Evolutionary conservation across 805 yeast genomes (phyloP).

Genomic region (Ascoidea asiatica): DNA sequence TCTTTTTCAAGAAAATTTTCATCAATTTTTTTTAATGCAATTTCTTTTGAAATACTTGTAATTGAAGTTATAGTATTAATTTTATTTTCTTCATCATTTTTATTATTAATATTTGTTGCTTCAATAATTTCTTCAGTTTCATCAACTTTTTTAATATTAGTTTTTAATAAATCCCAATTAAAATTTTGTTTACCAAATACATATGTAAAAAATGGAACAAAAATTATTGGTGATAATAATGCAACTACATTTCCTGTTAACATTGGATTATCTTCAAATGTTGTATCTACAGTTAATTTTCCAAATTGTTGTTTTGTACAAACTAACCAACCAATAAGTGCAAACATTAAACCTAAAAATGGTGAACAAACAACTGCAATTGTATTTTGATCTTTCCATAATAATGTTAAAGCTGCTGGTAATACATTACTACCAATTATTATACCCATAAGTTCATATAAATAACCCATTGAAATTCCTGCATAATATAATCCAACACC

Average conservation of each 20-base stretch:
- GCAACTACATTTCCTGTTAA: constrained; percentile 81
- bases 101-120: constrained; percentile 22
- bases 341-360: constrained; percentile 58
- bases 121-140: constrained; percentile 51
- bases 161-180: constrained; percentile 53
- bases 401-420: constrained; percentile 55
- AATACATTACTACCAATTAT: constrained; percentile 79
- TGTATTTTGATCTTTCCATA: constrained; percentile 50
- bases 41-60: constrained; percentile 18
- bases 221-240: constrained; percentile 52
- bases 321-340: constrained; percentile 58
- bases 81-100: constrained; percentile 10
- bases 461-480: constrained; percentile 73
- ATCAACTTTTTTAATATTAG: constrained; percentile 46
- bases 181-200: constrained; percentile 58
- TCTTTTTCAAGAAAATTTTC: constrained; percentile 35
- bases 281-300: constrained; percentile 30
- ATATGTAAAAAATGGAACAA: constrained; percentile 52
- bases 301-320: constrained; percentile 31
- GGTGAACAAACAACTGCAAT: constrained; percentile 69
- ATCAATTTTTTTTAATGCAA: constrained; percentile 10
- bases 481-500: constrained; percentile 75
- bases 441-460: constrained; percentile 82
- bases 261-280: constrained; percentile 86
- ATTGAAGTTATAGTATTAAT: constrained; percentile 12